Conservation (phyloP, 306 rosid species). For the Gastrolobium bilobum region DNA sequence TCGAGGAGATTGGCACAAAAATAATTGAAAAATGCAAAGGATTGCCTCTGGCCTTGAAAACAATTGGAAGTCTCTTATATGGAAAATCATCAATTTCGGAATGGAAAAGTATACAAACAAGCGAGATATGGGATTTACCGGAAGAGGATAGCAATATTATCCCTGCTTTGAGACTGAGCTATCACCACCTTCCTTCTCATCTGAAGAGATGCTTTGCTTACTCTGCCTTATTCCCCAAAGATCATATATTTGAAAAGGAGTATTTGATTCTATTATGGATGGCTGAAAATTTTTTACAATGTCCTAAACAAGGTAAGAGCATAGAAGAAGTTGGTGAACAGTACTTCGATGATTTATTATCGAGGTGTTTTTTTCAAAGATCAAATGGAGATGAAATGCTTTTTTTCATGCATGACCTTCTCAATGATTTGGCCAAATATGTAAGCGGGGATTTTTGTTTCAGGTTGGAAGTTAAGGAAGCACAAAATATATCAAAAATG, state of each 20-base stretch:
- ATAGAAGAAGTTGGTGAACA: background rate
- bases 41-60: slow-evolving; percentile 30
- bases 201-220: slow-evolving; percentile 43
- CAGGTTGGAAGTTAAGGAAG: background rate
- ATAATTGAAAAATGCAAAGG: slow-evolving; percentile 31
- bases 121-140: slow-evolving; percentile 31
- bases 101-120: slow-evolving; percentile 13
- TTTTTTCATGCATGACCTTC: slow-evolving; percentile 35
- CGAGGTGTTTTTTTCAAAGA: slow-evolving; percentile 39
- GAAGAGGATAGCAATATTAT: background rate
- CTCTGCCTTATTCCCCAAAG: slow-evolving; percentile 33
- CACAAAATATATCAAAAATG: background rate
- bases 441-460: background rate
- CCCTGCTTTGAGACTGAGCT: slow-evolving; percentile 39
- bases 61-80: slow-evolving; percentile 6
- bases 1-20: background rate
- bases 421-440: slow-evolving; percentile 39
- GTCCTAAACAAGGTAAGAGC: background rate
- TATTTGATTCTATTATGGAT: slow-evolving; percentile 33
- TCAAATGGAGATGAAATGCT: fast-evolving
- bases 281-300: slow-evolving; percentile 30
- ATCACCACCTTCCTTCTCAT: slow-evolving; percentile 40
- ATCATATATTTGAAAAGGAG: slow-evolving; percentile 13
- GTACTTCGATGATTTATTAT: slow-evolving; percentile 30
- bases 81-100: slow-evolving; percentile 14